These are phyloP conservation scores for Diaporthe vexans DNA, from an alignment of 2,329 filamentous ascomycete species.

Conservation along the genomic window DNA sequence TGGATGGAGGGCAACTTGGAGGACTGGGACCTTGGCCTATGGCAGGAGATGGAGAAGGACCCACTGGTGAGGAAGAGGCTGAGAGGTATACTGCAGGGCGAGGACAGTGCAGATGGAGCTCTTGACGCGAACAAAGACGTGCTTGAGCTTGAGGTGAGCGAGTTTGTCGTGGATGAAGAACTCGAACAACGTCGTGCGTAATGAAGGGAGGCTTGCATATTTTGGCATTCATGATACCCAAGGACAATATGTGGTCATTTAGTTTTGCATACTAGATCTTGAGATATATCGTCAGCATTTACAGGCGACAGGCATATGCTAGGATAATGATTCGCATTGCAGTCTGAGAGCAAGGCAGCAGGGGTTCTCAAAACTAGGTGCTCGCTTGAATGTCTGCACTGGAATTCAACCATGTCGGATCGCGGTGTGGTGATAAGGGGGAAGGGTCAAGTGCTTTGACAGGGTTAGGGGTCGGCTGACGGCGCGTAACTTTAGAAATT, in stretches of 20 bases:
- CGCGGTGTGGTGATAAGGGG: no score
- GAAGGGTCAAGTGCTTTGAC: no score
- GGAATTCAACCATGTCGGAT: no score
- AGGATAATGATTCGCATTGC: background rate
- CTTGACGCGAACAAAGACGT: background rate
- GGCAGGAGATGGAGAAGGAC: constrained; percentile 72
- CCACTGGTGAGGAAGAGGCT: constrained; percentile 59
- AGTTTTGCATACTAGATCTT: background rate
- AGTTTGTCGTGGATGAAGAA: background rate
- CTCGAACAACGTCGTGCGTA: background rate
- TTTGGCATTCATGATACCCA: constrained; percentile 24
- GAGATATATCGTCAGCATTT: background rate
- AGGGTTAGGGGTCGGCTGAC: constrained; percentile 12
- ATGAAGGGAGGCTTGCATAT: background rate
- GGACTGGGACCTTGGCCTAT: constrained; percentile 67
- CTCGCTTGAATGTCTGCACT: background rate
- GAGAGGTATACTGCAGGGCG: constrained; percentile 49
- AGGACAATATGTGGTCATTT: background rate
- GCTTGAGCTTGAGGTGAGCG: background rate
- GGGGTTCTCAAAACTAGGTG: background rate
- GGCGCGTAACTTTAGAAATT: constrained; percentile 28
- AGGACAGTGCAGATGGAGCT: constrained; percentile 7
- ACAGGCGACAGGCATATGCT: background rate
- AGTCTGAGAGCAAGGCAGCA: background rate
- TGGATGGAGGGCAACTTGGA: constrained; percentile 51